phyloP scores from a whole-genome alignment of 768 basidiomycete genomes.

The Exidia glandulosa region DNA sequence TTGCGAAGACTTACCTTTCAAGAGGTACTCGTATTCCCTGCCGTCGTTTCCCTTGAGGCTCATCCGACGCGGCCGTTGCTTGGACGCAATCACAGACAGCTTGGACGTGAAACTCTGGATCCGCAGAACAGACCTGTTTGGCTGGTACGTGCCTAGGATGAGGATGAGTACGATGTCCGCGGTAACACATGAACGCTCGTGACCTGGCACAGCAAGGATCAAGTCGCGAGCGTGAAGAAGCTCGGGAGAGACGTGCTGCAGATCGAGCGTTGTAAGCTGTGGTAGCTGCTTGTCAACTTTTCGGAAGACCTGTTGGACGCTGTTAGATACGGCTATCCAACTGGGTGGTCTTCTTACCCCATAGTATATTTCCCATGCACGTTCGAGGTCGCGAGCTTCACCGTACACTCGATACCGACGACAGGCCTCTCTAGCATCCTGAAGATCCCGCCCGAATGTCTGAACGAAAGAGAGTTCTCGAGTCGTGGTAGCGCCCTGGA shows the following conservation, averaged over 20 bases:
- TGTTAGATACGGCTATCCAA: neutral
- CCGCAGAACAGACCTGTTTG: conserved; percentile 28
- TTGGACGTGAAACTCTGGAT: conserved; percentile 32
- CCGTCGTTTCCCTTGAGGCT: conserved; percentile 32
- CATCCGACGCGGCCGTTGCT: conserved; percentile 35
- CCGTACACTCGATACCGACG: conserved; percentile 27
- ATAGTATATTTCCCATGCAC: conserved; percentile 43
- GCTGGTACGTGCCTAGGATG: conserved; percentile 28
- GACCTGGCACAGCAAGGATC: conserved; percentile 71
- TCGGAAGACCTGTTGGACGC: conserved; percentile 26
- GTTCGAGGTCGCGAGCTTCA: conserved; percentile 33
- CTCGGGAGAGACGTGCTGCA: conserved; percentile 38
- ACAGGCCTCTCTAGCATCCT: conserved; percentile 32
- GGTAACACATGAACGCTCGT: neutral
- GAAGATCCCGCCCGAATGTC: conserved; percentile 32
- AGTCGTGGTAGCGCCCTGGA: conserved; percentile 34
- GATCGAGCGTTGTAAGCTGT: conserved; percentile 32
- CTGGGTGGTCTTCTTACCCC: conserved; percentile 12
- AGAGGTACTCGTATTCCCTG: conserved; percentile 32
- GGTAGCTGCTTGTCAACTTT: conserved; percentile 34
- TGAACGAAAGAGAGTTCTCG: conserved; percentile 37
- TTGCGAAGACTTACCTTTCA: conserved; percentile 26
- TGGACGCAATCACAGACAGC: conserved; percentile 34
- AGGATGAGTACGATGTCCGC: neutral
- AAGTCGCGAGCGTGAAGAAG: conserved; percentile 32